Percentiles rank a stretch among this genome's conserved stretches.
These are phyloP conservation scores for Kwoniella newhampshirensis DNA, from an alignment of 768 basidiomycete genomes.

Conservation along the genomic window DNA sequence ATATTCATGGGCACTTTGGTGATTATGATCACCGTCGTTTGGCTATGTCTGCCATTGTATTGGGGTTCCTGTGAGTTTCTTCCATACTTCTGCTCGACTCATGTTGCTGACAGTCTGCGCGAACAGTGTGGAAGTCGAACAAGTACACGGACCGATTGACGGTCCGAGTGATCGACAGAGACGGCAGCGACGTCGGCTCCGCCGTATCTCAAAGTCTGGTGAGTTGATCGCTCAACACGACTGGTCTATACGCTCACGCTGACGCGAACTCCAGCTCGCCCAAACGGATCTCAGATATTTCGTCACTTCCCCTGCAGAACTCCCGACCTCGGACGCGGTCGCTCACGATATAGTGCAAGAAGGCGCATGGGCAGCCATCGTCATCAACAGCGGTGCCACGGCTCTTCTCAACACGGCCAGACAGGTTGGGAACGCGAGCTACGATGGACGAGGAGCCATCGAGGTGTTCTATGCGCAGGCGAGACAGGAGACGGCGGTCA, in stretches of 20 bases:
- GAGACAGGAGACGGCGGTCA: constrained; percentile 56
- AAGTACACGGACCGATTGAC: constrained; percentile 52
- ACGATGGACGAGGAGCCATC: constrained; percentile 54
- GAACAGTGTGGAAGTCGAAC: constrained; percentile 46
- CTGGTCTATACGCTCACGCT: no score
- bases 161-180: constrained; percentile 57
- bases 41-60: constrained; percentile 55
- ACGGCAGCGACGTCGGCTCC: constrained; percentile 53
- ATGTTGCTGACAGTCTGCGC: no score
- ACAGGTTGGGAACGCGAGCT: constrained; percentile 54
- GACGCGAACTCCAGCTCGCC: no score
- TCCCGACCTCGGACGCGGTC: constrained; percentile 48
- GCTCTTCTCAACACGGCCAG: constrained; percentile 51
- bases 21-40: constrained; percentile 55
- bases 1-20: constrained; percentile 50
- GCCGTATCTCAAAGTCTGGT: constrained; percentile 48
- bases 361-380: constrained; percentile 56
- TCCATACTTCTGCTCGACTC: no score
- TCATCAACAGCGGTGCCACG: constrained; percentile 56
- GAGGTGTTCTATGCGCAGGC: constrained; percentile 58
- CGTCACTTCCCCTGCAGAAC: constrained; percentile 29
- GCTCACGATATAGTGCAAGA: constrained; percentile 54
- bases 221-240: constrained; percentile 9
- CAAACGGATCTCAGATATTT: constrained; percentile 46
- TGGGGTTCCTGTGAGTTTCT: constrained; percentile 50